These are phyloP conservation scores for Parietaria judaica DNA, from an alignment of 306 rosid genomes.

Conservation along the genomic window DNA sequence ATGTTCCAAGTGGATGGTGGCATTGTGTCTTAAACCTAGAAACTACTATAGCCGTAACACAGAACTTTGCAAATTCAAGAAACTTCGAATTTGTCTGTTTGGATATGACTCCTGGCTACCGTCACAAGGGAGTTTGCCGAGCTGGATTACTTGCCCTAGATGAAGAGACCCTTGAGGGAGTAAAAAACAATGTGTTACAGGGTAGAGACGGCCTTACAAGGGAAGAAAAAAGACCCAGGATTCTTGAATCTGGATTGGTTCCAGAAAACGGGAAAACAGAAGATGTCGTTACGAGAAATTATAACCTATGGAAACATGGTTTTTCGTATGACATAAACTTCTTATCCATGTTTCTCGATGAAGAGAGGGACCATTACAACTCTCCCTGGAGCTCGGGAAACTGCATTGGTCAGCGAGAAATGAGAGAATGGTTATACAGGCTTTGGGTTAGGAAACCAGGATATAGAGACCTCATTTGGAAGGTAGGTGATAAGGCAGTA, in stretches of 20 bases:
- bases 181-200: slow-evolving; percentile 25
- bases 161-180: slow-evolving; percentile 44
- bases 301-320: slow-evolving; percentile 54
- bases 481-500: slow-evolving; percentile 34
- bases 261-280: slow-evolving; percentile 21
- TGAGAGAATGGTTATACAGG: slow-evolving; percentile 87
- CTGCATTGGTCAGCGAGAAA: slow-evolving; percentile 85
- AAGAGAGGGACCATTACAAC: slow-evolving; percentile 80
- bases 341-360: slow-evolving; percentile 68
- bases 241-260: slow-evolving; percentile 42
- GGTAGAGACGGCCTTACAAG: slow-evolving; percentile 36
- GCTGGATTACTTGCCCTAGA: slow-evolving; percentile 91
- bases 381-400: slow-evolving; percentile 85
- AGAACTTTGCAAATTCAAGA: slow-evolving; percentile 75
- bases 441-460: slow-evolving; percentile 80
- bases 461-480: slow-evolving; percentile 80
- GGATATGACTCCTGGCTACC: slow-evolving; percentile 98
- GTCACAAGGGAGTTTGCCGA: slow-evolving; percentile 95
- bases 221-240: slow-evolving; percentile 64
- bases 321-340: slow-evolving; percentile 78
- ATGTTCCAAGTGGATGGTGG: slow-evolving; percentile 99
- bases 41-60: slow-evolving; percentile 88
- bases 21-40: slow-evolving; percentile 95
- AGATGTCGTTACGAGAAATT: slow-evolving; percentile 35
- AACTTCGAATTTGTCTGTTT: slow-evolving; percentile 92